These are phyloP conservation scores for Phytophthora pluvialis DNA, from an alignment of 352 stramenopile species.

Conservation along the genomic window DNA sequence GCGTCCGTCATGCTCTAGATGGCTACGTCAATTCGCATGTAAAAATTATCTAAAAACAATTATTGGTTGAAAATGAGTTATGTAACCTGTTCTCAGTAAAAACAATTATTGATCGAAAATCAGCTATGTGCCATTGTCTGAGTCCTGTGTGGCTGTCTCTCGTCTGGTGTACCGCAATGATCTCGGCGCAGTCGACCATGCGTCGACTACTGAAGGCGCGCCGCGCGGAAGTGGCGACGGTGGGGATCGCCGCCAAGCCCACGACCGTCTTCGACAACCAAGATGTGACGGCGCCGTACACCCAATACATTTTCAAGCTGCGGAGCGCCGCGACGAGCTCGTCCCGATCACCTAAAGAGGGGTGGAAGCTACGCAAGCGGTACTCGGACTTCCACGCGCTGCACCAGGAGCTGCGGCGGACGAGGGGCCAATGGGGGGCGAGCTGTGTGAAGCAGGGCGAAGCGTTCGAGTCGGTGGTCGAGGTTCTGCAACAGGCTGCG, in stretches of 20 bases:
- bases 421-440: constrained; percentile 20
- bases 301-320: constrained; percentile 38
- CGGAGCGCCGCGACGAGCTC: constrained; percentile 3
- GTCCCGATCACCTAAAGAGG: constrained; percentile 10
- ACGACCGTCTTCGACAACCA: constrained; percentile 31
- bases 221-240: constrained; percentile 17
- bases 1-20: constrained; percentile 28
- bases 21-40: constrained; percentile 11
- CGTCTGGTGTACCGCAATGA: not conserved
- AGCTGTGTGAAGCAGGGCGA: constrained; percentile 25
- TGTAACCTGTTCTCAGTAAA: not conserved
- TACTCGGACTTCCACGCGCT: constrained; percentile 36
- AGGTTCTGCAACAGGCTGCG: constrained; percentile 18
- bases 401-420: constrained; percentile 21
- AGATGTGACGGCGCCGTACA: constrained; percentile 36
- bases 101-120: constrained; percentile 11
- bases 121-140: too few species aligned
- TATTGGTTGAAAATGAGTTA: constrained; percentile 15
- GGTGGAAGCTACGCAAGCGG: constrained; percentile 36
- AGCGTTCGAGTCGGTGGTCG: constrained; percentile 11
- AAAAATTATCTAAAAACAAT: constrained; percentile 14
- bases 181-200: constrained; percentile 6
- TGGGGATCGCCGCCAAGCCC: constrained; percentile 26
- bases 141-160: not conserved
- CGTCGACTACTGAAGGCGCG: constrained; percentile 33